phyloP scores from a whole-genome alignment of 1,139 yeast genomes.

The Yamadazyma triangularis region DNA sequence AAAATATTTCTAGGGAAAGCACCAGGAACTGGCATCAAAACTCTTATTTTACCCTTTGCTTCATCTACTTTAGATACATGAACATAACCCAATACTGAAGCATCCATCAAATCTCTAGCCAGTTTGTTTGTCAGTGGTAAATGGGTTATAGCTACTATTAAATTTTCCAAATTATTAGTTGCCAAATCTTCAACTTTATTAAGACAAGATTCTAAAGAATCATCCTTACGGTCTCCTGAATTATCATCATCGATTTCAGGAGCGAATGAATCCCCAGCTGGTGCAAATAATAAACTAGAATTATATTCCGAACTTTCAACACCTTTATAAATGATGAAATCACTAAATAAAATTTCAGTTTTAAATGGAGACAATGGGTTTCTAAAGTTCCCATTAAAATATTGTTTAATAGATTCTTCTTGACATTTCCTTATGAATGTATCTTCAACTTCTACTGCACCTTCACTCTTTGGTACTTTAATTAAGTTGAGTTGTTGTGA shows the following conservation, averaged over 20 bases:
- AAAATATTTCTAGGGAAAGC: slow-evolving; percentile 54
- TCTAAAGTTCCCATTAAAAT: slow-evolving; percentile 75
- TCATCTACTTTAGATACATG: slow-evolving; percentile 57
- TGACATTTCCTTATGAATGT: slow-evolving; percentile 65
- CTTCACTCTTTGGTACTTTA: slow-evolving; percentile 68
- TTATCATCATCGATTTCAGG: slow-evolving; percentile 30
- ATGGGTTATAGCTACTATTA: slow-evolving; percentile 70
- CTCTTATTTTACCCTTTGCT: slow-evolving; percentile 60
- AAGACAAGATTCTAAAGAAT: slow-evolving; percentile 32
- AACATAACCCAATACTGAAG: slow-evolving; percentile 64
- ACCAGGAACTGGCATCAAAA: slow-evolving; percentile 86
- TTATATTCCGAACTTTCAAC: slow-evolving; percentile 34
- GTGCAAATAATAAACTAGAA: slow-evolving; percentile 37
- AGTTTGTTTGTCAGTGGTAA: slow-evolving; percentile 49
- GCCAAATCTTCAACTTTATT: slow-evolving; percentile 40
- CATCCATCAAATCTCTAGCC: slow-evolving; percentile 45
- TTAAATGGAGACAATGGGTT: slow-evolving; percentile 71
- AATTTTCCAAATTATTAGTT: slow-evolving; percentile 59
- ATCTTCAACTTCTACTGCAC: slow-evolving; percentile 71
- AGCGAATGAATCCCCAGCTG: slow-evolving; percentile 43
- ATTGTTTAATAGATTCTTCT: slow-evolving; percentile 74
- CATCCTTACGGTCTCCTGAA: slow-evolving; percentile 21
- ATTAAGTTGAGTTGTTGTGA: slow-evolving; percentile 42
- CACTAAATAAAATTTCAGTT: slow-evolving; percentile 37
- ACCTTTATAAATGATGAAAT: slow-evolving; percentile 34